phyloP scores from a whole-genome alignment of 108 stramenopile genomes.

The Bacterosira constricta region DNA sequence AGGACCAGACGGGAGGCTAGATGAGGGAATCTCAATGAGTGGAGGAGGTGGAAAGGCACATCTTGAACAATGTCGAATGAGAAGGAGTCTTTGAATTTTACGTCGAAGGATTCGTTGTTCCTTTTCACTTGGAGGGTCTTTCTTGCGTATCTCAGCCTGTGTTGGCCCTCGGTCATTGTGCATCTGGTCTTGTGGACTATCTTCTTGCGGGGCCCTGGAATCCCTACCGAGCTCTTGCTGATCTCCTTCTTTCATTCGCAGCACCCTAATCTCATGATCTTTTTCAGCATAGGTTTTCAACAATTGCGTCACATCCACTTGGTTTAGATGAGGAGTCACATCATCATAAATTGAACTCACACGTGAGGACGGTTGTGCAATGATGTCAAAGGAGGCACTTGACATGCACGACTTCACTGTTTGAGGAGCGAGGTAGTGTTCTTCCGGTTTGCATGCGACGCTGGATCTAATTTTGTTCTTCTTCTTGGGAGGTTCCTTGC shows the following conservation, averaged over 20 bases:
- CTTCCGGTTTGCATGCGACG: not conserved
- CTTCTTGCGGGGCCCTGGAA: not conserved
- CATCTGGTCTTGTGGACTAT: no score
- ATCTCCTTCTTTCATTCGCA: not conserved
- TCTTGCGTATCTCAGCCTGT: not conserved
- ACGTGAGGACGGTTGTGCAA: not conserved
- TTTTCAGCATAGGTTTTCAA: not conserved
- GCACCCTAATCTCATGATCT: not conserved
- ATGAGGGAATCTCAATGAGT: not conserved
- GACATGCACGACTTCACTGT: not conserved
- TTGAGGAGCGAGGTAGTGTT: not conserved
- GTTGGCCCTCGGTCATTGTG: not conserved
- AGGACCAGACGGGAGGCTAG: not conserved
- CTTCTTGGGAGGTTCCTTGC: constrained; percentile 3
- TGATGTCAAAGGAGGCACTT: not conserved
- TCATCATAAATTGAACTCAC: not conserved
- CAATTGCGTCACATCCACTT: not conserved
- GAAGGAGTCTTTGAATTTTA: constrained; percentile 44
- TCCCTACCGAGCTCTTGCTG: not conserved
- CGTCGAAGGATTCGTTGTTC: constrained; percentile 22
- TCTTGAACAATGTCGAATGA: constrained; percentile 37
- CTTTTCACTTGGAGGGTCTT: not conserved
- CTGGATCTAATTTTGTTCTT: not conserved
- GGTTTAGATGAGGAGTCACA: not conserved
- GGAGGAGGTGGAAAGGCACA: constrained; percentile 19